Conservation (phyloP, 208 protist species). For the Porcisia deanei region DNA sequence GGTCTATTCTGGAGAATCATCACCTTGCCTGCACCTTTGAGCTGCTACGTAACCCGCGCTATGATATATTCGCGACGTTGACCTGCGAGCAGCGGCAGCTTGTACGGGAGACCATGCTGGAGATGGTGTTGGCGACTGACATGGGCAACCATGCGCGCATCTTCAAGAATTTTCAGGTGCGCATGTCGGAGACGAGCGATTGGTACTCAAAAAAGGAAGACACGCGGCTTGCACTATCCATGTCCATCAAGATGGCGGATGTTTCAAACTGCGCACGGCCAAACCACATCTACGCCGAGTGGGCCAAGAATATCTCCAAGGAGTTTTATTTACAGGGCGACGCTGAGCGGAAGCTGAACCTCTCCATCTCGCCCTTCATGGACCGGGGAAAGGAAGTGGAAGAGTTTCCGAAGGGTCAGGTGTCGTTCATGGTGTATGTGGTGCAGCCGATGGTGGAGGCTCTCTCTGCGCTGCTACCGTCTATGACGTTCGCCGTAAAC, state of each 20-base stretch:
- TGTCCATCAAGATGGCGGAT: slow-evolving; percentile 95
- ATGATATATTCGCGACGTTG: slow-evolving; percentile 88
- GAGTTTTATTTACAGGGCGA: slow-evolving; percentile 96
- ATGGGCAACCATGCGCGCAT: slow-evolving; percentile 93
- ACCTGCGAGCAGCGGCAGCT: slow-evolving; percentile 69
- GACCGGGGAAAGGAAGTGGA: slow-evolving; percentile 77
- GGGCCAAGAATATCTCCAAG: slow-evolving; percentile 89
- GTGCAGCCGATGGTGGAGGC: slow-evolving; percentile 90
- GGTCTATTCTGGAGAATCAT: slow-evolving; percentile 95
- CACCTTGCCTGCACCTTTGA: slow-evolving; percentile 91
- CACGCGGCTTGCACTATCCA: slow-evolving; percentile 85
- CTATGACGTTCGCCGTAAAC: slow-evolving; percentile 74
- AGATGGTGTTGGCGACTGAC: slow-evolving; percentile 94
- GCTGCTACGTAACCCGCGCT: slow-evolving; percentile 72
- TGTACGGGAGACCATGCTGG: slow-evolving; percentile 90
- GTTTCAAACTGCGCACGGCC: slow-evolving; percentile 93
- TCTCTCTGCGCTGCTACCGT: slow-evolving; percentile 79
- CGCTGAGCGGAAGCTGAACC: slow-evolving; percentile 70
- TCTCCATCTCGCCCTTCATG: slow-evolving; percentile 94
- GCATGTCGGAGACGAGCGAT: slow-evolving; percentile 74
- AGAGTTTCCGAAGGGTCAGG: slow-evolving; percentile 91
- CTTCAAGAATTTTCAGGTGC: slow-evolving; percentile 81
- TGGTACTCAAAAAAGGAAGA: slow-evolving; percentile 84
- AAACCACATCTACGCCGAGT: slow-evolving; percentile 86
- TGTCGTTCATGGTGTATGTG: slow-evolving; percentile 93